phyloP scores from a whole-genome alignment of 768 basidiomycete genomes.

The Neoboletus magnificus region DNA sequence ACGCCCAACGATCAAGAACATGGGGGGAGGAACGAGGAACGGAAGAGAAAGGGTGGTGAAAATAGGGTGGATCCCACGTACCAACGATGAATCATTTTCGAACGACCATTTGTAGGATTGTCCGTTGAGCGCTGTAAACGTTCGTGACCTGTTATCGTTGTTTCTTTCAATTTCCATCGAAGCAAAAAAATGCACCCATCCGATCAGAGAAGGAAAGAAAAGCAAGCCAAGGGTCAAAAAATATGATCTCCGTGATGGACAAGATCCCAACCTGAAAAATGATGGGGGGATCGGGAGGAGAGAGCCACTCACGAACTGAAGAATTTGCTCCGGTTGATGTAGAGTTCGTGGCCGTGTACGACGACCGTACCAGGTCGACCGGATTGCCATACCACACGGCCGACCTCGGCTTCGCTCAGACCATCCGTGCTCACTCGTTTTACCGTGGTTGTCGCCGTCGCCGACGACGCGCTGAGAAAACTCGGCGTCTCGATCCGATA shows the following conservation, averaged over 20 bases:
- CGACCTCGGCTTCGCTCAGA: slow-evolving; percentile 24
- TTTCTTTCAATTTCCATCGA: not conserved
- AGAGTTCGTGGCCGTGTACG: slow-evolving; percentile 28
- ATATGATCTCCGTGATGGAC: not conserved
- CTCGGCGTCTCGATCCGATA: slow-evolving; percentile 32
- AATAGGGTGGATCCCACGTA: slow-evolving; percentile 6
- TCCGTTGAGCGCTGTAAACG: slow-evolving; percentile 34
- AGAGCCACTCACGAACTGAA: slow-evolving; percentile 30
- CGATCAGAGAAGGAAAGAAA: not conserved
- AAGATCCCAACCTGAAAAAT: not conserved
- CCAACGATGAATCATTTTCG: slow-evolving; percentile 31
- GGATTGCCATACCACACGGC: slow-evolving; percentile 30
- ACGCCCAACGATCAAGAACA: not conserved
- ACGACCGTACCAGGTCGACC: slow-evolving; percentile 27
- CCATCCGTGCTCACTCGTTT: slow-evolving; percentile 26
- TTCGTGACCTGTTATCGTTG: slow-evolving; percentile 24
- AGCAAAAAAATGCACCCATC: not conserved
- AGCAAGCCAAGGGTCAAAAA: slow-evolving; percentile 5
- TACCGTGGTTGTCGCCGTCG: slow-evolving; percentile 20
- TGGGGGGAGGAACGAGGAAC: not conserved
- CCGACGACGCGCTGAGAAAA: slow-evolving; percentile 3
- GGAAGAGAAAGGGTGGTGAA: no score
- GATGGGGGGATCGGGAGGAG: not conserved
- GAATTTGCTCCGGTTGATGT: slow-evolving; percentile 22
- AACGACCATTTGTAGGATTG: slow-evolving; percentile 35